Percentiles rank a stretch among this genome's conserved stretches.
These are phyloP conservation scores for Wallacemonas sp. DNA, from an alignment of 208 protist species.

Conservation along the genomic window DNA sequence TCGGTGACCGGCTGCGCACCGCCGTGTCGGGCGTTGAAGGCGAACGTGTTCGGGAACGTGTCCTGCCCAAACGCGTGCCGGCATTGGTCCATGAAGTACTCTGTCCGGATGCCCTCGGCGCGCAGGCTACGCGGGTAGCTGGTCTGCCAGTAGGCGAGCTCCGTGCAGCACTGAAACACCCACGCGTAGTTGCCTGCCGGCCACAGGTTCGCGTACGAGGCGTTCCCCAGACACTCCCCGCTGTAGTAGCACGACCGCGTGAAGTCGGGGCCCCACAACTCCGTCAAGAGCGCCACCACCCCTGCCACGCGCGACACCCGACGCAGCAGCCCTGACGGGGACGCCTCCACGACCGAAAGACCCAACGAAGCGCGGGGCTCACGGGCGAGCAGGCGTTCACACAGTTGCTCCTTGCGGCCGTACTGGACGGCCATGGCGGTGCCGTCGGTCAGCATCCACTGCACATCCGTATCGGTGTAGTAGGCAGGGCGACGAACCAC, in stretches of 20 bases:
- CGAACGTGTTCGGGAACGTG: conserved; percentile 38
- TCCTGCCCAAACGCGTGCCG: conserved; percentile 36
- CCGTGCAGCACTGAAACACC: conserved; percentile 51
- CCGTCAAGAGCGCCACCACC: conserved; percentile 22
- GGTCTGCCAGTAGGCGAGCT: conserved; percentile 48
- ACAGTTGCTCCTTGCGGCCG: conserved; percentile 32
- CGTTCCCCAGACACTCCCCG: conserved; percentile 39
- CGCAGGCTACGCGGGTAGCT: conserved; percentile 43
- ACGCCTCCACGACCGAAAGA: too few species aligned
- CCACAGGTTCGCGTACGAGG: conserved; percentile 31
- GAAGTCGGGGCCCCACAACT: conserved; percentile 32
- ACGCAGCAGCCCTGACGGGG: too few species aligned
- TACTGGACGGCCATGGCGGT: conserved; percentile 54
- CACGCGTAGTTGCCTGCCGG: conserved; percentile 32
- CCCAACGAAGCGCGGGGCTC: conserved; percentile 1
- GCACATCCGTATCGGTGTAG: conserved; percentile 43
- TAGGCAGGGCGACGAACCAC: conserved; percentile 32
- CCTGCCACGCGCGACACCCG: conserved; percentile 27
- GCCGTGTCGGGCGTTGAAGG: conserved; percentile 40
- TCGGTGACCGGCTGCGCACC: conserved; percentile 27
- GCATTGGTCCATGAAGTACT: conserved; percentile 47
- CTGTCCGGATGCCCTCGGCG: conserved; percentile 24
- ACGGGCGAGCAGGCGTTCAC: conserved; percentile 15
- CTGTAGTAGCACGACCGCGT: conserved; percentile 44
- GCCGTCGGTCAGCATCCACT: conserved; percentile 51